Evolutionary conservation across 75 land plant genomes (phyloP).

Genomic region (Adiantum capillusveneris): DNA sequence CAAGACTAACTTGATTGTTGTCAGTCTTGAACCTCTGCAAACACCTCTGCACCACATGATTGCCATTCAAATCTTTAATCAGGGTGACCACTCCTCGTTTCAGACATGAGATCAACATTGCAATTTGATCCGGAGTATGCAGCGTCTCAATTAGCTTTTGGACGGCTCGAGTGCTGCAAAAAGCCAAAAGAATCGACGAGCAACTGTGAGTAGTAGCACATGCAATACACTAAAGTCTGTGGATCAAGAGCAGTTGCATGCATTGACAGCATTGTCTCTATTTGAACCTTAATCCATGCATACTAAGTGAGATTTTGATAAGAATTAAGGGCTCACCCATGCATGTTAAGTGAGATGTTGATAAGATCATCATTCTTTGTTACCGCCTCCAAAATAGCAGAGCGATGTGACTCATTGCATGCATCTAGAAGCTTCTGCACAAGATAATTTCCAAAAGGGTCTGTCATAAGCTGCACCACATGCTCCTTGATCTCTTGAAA

Average conservation of each 20-base stretch:
- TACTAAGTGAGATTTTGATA: not conserved
- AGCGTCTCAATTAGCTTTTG: constrained; percentile 70
- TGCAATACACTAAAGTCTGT: too few relatives aligned
- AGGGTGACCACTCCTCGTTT: constrained; percentile 4
- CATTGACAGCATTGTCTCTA: too few relatives aligned
- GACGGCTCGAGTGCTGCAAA: constrained; percentile 53
- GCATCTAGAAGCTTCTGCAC: constrained; percentile 40
- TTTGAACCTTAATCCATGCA: constrained; percentile 1
- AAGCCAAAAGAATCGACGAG: too few relatives aligned
- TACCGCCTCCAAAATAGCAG: constrained; percentile 28
- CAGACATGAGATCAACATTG: not conserved
- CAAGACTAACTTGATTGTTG: not conserved
- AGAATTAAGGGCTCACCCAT: constrained; percentile 22
- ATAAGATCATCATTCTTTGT: constrained; percentile 23
- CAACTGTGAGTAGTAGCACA: too few relatives aligned
- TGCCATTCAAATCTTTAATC: constrained; percentile 9
- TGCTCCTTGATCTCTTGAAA: constrained; percentile 36
- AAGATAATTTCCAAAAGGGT: constrained; percentile 39
- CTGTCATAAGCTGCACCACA: constrained; percentile 38
- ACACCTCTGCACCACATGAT: constrained; percentile 10
- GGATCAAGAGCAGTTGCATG: too few relatives aligned
- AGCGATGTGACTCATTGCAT: constrained; percentile 26
- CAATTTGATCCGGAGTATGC: not conserved
- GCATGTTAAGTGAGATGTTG: constrained; percentile 37
- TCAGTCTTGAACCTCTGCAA: constrained; percentile 1